phyloP scores from a whole-genome alignment of 495 filamentous ascomycete genomes.

The Penicillium alfredii region DNA sequence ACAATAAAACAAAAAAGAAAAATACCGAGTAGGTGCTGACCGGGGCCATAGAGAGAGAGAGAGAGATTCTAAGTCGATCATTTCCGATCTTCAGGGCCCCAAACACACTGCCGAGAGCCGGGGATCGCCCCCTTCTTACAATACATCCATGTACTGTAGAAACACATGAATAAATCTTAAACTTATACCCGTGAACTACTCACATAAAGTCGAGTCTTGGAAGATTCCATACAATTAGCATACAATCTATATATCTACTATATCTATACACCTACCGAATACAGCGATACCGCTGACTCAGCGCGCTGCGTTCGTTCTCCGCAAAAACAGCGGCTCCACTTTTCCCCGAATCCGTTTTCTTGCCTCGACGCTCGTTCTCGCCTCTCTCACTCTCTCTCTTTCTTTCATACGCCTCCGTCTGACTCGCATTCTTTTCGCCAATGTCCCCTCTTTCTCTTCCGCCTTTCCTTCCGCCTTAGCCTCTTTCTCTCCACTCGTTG shows the following conservation, averaged over 20 bases:
- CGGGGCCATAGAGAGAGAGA: no score
- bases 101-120: slow-evolving; percentile 16
- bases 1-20: no score
- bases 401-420: slow-evolving; percentile 10
- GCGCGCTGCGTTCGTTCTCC: slow-evolving; percentile 19
- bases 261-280: no score
- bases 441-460: background rate
- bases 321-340: slow-evolving; percentile 30
- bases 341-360: slow-evolving; percentile 32
- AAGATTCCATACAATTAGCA: no score
- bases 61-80: slow-evolving; percentile 2
- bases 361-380: slow-evolving; percentile 12
- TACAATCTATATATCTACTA: no score
- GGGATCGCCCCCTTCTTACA: slow-evolving; percentile 8
- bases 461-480: slow-evolving; percentile 6
- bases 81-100: slow-evolving; percentile 25
- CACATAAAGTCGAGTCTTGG: no score
- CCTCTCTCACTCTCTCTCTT: slow-evolving; percentile 11
- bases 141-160: no score
- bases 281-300: slow-evolving; percentile 3
- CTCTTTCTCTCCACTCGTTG: slow-evolving; percentile 8
- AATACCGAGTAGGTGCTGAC: no score
- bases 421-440: no score
- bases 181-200: no score
- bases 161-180: no score